These are phyloP conservation scores for Lagerstroemia speciosa DNA, from an alignment of 345 rosid genomes.

Conservation along the genomic window DNA sequence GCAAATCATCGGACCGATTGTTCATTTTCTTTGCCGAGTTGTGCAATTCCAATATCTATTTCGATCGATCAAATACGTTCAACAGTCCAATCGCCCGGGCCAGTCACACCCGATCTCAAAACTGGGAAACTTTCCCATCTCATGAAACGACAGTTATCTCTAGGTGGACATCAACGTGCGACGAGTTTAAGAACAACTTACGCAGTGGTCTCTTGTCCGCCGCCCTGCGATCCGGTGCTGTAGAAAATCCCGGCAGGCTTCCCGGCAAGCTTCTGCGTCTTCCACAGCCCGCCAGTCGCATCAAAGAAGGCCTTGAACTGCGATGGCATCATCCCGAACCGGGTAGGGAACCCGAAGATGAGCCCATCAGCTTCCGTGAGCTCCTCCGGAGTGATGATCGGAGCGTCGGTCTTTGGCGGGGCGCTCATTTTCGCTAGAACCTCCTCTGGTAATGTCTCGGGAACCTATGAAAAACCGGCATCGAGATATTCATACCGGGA, in stretches of 20 bases:
- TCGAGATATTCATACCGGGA: too few species aligned
- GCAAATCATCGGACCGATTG: too few species aligned
- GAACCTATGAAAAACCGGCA: slow-evolving; percentile 26
- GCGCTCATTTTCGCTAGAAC: slow-evolving; percentile 60
- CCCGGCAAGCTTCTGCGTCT: slow-evolving; percentile 54
- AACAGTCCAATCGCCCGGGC: too few species aligned
- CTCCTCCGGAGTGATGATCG: slow-evolving; percentile 42
- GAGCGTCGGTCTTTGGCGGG: slow-evolving; percentile 50
- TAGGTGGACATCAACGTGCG: too few species aligned
- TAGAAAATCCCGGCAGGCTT: slow-evolving; percentile 71
- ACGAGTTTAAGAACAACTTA: slow-evolving; percentile 24
- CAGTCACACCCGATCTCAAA: too few species aligned
- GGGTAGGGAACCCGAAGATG: slow-evolving; percentile 62
- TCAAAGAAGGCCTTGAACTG: slow-evolving; percentile 70
- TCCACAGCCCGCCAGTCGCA: slow-evolving; percentile 63
- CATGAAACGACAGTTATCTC: too few species aligned
- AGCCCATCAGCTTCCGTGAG: slow-evolving; percentile 58
- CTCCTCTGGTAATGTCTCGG: slow-evolving; percentile 56
- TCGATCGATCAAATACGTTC: too few species aligned
- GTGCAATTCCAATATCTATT: too few species aligned
- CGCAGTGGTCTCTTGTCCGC: slow-evolving; percentile 81
- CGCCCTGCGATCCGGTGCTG: slow-evolving; percentile 79
- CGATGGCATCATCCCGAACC: slow-evolving; percentile 78
- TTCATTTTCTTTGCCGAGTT: too few species aligned
- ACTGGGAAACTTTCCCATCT: too few species aligned